These are phyloP conservation scores for Suillus ampliporus DNA, from an alignment of 768 basidiomycete genomes.

Conservation along the genomic window DNA sequence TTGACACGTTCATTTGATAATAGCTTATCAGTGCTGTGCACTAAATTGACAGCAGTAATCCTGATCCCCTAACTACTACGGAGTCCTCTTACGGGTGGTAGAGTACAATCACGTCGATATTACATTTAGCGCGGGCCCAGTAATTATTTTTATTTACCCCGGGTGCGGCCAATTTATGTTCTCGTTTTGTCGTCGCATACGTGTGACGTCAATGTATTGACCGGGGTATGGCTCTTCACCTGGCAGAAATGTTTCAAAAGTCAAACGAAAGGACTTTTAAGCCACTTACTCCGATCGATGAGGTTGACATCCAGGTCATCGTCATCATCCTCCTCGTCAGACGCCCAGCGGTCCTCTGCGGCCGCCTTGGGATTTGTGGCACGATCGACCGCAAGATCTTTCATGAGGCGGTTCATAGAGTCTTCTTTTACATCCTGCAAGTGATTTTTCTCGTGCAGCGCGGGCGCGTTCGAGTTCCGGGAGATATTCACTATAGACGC, in stretches of 20 bases:
- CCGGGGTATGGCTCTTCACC: slow-evolving; percentile 75
- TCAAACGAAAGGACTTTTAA: slow-evolving; percentile 11
- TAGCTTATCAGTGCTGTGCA: slow-evolving; percentile 12
- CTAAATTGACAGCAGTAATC: slow-evolving; percentile 5
- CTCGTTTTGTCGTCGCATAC: slow-evolving; percentile 59
- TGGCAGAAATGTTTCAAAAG: slow-evolving; percentile 34
- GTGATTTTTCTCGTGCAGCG: slow-evolving; percentile 62
- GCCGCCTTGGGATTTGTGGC: slow-evolving; percentile 63
- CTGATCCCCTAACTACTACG: not conserved
- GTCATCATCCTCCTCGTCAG: slow-evolving; percentile 56
- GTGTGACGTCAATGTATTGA: slow-evolving; percentile 77
- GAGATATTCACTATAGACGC: slow-evolving; percentile 79
- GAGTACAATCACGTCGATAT: not conserved
- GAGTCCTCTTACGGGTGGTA: slow-evolving; percentile 2
- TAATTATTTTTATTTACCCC: slow-evolving; percentile 40
- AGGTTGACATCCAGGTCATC: slow-evolving; percentile 58
- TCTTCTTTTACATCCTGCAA: slow-evolving; percentile 75
- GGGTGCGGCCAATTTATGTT: slow-evolving; percentile 77
- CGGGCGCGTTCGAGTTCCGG: slow-evolving; percentile 84
- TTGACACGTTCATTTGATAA: slow-evolving; percentile 6
- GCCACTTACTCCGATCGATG: slow-evolving; percentile 70
- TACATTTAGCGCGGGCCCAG: not conserved
- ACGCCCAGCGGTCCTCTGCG: slow-evolving; percentile 66
- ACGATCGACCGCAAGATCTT: slow-evolving; percentile 79
- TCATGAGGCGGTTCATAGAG: slow-evolving; percentile 77